Percentiles rank a stretch among this genome's conserved stretches.
These are phyloP conservation scores for Eucalyptus sideroxylon DNA, from an alignment of 345 rosid genomes.

Conservation along the genomic window DNA sequence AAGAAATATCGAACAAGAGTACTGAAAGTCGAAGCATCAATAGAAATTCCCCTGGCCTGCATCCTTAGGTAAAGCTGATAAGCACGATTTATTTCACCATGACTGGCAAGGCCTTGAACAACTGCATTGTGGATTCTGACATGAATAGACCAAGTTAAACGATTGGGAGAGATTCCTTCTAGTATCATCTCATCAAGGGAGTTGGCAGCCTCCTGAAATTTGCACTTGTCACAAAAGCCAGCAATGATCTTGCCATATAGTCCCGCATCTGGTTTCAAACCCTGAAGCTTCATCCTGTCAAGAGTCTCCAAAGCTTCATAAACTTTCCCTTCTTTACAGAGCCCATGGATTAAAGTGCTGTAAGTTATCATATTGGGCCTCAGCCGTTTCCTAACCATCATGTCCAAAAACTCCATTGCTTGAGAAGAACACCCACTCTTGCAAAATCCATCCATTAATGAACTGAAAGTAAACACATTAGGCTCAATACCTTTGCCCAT, in stretches of 20 bases:
- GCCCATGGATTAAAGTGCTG: conserved; percentile 57
- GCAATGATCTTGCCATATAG: conserved; percentile 64
- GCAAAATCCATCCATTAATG: conserved; percentile 84
- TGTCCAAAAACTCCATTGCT: conserved; percentile 55
- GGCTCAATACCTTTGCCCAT: conserved; percentile 54
- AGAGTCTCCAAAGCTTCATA: conserved; percentile 60
- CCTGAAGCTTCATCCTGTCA: conserved; percentile 86
- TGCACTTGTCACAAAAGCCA: conserved; percentile 38
- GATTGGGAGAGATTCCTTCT: conserved; percentile 44
- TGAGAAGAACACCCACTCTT: conserved; percentile 41
- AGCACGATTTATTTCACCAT: conserved; percentile 31
- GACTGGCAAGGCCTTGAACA: conserved; percentile 44
- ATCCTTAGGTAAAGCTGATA: conserved; percentile 48
- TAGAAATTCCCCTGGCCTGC: conserved; percentile 56
- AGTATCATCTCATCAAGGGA: conserved; percentile 83
- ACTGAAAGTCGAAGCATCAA: conserved; percentile 29
- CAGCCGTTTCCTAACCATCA: conserved; percentile 43
- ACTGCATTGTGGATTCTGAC: conserved; percentile 53
- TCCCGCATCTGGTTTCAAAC: conserved; percentile 79
- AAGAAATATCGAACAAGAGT: conserved; percentile 39
- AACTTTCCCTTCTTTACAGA: conserved; percentile 64
- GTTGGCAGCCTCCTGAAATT: conserved; percentile 78
- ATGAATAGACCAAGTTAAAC: conserved; percentile 70
- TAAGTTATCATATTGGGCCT: conserved; percentile 65
- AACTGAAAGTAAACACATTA: conserved; percentile 77